Conservation (phyloP, 352 stramenopile genomes). For the Globisporangium uncinulatum region DNA sequence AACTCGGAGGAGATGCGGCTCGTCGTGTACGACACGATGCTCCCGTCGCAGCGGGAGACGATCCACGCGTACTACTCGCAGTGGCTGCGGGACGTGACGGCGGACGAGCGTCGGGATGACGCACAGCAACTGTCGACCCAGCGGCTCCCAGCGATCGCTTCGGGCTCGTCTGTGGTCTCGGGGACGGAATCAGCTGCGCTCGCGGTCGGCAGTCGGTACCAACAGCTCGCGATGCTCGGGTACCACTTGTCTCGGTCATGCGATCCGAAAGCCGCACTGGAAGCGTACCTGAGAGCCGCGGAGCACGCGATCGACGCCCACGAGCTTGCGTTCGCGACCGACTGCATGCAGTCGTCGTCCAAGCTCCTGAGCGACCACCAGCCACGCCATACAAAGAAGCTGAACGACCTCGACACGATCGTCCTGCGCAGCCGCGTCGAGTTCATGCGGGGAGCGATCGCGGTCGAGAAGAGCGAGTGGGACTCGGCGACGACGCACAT, state of each 20-base stretch:
- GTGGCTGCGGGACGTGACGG: conserved; percentile 36
- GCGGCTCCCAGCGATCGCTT: neutral
- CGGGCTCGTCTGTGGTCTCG: neutral
- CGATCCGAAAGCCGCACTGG: conserved; percentile 44
- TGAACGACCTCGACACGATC: conserved; percentile 56
- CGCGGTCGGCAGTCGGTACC: conserved; percentile 19
- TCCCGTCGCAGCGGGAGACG: conserved; percentile 56
- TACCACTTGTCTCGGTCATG: conserved; percentile 59
- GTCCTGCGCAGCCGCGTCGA: conserved; percentile 63
- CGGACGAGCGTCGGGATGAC: neutral
- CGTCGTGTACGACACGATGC: conserved; percentile 57
- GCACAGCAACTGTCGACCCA: neutral
- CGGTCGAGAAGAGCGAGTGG: conserved; percentile 70
- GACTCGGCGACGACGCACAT: conserved; percentile 54
- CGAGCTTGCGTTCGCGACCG: conserved; percentile 59
- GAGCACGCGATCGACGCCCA: conserved; percentile 50
- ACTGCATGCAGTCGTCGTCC: conserved; percentile 72
- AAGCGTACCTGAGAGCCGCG: conserved; percentile 53
- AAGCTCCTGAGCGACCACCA: conserved; percentile 54
- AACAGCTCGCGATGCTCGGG: conserved; percentile 54
- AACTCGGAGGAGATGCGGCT: conserved; percentile 61
- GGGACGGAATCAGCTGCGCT: conserved; percentile 1
- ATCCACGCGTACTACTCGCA: conserved; percentile 59
- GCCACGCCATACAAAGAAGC: conserved; percentile 23
- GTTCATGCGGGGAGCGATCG: conserved; percentile 65